Conservation (phyloP, 2,329 filamentous ascomycete genomes). For the Zarea fungicola region DNA sequence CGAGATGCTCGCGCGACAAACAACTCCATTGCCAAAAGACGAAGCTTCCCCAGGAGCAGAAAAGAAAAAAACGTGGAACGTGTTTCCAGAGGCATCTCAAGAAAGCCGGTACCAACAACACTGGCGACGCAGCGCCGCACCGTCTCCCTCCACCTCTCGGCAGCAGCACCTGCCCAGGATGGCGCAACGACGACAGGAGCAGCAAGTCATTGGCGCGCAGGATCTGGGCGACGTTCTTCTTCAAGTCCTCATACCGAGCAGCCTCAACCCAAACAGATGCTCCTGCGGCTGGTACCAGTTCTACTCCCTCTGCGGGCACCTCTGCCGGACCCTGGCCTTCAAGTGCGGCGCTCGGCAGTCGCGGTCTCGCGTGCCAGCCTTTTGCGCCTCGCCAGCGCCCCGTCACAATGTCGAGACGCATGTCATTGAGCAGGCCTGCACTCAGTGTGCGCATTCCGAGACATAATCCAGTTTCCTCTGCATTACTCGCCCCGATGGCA, state of each 20-base stretch:
- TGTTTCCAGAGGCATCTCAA: not conserved
- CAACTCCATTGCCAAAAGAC: no score
- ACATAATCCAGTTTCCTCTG: not conserved
- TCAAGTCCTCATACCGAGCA: not conserved
- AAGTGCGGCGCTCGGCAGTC: not conserved
- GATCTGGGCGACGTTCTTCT: not conserved
- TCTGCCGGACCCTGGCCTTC: not conserved
- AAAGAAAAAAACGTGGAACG: not conserved
- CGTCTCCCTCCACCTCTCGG: not conserved
- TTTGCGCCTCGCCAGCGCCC: not conserved
- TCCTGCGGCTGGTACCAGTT: not conserved
- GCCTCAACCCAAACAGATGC: not conserved
- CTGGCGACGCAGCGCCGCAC: constrained; percentile 3
- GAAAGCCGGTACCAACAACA: not conserved
- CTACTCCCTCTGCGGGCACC: not conserved
- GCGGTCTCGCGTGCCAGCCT: not conserved
- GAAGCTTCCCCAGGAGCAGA: no score
- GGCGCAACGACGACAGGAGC: no score
- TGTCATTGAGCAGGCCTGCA: not conserved
- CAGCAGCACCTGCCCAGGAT: not conserved
- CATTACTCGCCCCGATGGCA: not conserved
- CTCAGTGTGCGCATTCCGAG: not conserved
- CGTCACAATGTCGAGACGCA: not conserved
- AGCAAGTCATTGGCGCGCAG: not conserved
- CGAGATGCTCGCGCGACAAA: no score